Percentiles rank a stretch among this genome's conserved stretches.
phyloP scores from a whole-genome alignment of 192 early-diverging fungal genomes.

The Umbelopsis sp. region DNA sequence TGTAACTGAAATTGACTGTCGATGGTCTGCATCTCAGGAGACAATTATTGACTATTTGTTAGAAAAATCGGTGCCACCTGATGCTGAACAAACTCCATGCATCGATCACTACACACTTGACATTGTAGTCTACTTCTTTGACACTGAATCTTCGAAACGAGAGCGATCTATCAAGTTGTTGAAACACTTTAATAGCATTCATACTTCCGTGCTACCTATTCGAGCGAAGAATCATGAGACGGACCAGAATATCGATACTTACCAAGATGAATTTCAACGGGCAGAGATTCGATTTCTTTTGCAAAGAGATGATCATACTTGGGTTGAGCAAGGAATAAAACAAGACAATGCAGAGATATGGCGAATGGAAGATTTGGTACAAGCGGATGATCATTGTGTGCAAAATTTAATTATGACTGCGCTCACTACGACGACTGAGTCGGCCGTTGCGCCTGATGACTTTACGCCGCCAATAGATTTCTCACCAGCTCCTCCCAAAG shows the following conservation, averaged over 20 bases:
- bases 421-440: background rate
- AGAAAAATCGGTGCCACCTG: background rate
- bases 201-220: background rate
- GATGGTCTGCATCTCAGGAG: background rate
- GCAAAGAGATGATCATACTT: background rate
- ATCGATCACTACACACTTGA: background rate
- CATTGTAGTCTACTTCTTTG: background rate
- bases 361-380: background rate
- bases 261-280: background rate
- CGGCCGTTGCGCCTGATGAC: background rate
- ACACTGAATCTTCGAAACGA: background rate
- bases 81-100: background rate
- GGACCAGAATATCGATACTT: background rate
- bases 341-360: background rate
- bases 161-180: constrained; percentile 6
- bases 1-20: background rate
- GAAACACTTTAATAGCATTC: background rate
- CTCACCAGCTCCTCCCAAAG: background rate
- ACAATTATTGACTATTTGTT: background rate
- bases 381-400: background rate
- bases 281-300: background rate
- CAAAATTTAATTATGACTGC: background rate
- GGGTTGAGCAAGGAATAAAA: background rate
- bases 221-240: background rate
- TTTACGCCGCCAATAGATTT: background rate